A percentile compares a stretch with the other conserved stretches of the same genome.
Evolutionary conservation across 352 stramenopile genomes (phyloP).

Genomic region (Pythium vanterpoolii): DNA sequence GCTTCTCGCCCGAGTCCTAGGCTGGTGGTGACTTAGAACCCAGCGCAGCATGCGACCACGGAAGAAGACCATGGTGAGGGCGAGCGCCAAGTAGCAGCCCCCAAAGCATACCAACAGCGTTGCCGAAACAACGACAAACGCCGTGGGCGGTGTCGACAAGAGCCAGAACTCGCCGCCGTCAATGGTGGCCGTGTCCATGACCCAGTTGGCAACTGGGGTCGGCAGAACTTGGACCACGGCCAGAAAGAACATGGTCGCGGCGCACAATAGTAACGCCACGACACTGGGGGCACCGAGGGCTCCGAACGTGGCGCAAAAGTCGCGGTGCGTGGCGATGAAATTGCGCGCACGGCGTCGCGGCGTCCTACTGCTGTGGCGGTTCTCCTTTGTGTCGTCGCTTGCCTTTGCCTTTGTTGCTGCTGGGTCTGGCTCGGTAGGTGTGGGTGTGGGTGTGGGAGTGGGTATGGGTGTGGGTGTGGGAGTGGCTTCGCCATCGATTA

Average conservation of each 20-base stretch:
- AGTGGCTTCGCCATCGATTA: neutral
- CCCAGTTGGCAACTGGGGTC: slow-evolving; percentile 15
- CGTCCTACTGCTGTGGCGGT: too few relatives aligned
- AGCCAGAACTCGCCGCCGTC: slow-evolving; percentile 27
- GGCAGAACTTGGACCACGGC: slow-evolving; percentile 21
- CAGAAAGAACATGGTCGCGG: slow-evolving; percentile 3
- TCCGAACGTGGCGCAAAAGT: slow-evolving; percentile 16
- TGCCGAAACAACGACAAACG: neutral
- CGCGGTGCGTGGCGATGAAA: neutral
- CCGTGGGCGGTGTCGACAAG: neutral
- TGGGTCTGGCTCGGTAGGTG: too few relatives aligned
- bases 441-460: too few relatives aligned
- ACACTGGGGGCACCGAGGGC: slow-evolving; percentile 11
- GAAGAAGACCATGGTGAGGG: slow-evolving; percentile 20
- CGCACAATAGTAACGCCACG: slow-evolving; percentile 9
- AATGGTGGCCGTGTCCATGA: slow-evolving; percentile 21
- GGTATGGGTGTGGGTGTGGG: neutral
- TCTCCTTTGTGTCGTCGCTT: too few relatives aligned
- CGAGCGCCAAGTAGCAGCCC: slow-evolving; percentile 11
- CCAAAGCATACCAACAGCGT: slow-evolving; percentile 9
- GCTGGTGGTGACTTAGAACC: neutral
- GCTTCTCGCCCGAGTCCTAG: neutral
- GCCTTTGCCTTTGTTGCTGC: too few relatives aligned
- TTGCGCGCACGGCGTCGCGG: neutral
- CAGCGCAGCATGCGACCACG: neutral